phyloP scores from a whole-genome alignment of 331 rosid species.

The Pyrus hybrid region DNA sequence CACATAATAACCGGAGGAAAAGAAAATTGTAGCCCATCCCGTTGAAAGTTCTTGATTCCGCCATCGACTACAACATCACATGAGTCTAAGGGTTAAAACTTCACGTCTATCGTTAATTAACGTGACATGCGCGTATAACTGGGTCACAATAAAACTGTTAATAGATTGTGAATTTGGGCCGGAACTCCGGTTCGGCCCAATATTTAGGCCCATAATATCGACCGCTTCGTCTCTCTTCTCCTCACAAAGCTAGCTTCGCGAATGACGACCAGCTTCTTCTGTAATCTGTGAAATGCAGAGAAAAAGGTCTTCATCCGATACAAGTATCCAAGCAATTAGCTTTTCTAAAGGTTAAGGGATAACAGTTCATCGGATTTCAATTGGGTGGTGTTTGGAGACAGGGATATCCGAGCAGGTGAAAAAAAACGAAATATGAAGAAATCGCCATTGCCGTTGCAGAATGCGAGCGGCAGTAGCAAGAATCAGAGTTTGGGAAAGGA shows the following conservation, averaged over 20 bases:
- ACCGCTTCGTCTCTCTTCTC: background rate
- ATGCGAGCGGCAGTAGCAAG: constrained; percentile 10
- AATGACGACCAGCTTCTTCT: background rate
- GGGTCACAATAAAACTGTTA: no score
- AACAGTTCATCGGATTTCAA: background rate
- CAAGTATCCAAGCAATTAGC: background rate
- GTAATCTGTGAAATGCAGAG: background rate
- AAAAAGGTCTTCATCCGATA: background rate
- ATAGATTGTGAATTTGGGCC: no score
- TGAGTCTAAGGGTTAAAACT: no score
- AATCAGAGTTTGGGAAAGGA: constrained; percentile 37
- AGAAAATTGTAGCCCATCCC: no score
- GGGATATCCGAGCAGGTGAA: background rate
- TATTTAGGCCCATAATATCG: background rate
- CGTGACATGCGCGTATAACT: no score
- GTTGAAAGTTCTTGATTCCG: no score
- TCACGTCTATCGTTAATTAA: no score
- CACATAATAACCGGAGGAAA: no score
- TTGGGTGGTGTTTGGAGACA: background rate
- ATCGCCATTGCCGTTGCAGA: constrained; percentile 47
- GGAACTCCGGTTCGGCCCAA: background rate
- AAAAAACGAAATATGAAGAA: constrained; percentile 46
- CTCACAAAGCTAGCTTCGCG: background rate
- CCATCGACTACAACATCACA: no score
- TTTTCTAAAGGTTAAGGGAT: background rate